Evolutionary conservation across 2,329 filamentous ascomycete species (phyloP).

Genomic region (Grosmannia penicillata): DNA sequence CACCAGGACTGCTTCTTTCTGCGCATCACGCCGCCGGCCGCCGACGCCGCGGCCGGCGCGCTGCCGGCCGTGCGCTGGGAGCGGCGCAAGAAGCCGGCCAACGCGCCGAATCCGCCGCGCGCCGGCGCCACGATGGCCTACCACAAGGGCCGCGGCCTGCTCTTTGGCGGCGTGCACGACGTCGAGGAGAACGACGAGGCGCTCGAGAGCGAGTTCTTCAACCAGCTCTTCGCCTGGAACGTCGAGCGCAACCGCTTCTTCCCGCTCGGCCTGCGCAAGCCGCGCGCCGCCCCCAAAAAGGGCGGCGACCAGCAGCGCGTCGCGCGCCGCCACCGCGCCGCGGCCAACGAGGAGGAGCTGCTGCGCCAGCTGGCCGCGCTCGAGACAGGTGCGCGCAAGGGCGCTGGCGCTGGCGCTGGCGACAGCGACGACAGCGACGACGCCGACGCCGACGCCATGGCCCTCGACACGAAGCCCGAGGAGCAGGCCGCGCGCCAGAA

Average conservation of each 20-base stretch:
- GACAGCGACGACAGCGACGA: conserved; percentile 46
- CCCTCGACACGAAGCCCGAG: conserved; percentile 35
- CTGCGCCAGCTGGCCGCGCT: conserved; percentile 75
- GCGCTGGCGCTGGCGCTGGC: neutral
- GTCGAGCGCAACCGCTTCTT: conserved; percentile 93
- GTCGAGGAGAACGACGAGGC: conserved; percentile 85
- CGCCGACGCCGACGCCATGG: conserved; percentile 26
- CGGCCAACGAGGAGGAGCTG: conserved; percentile 84
- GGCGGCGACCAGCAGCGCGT: conserved; percentile 31
- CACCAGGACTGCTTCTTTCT: conserved; percentile 95
- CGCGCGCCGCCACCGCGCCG: conserved; percentile 56
- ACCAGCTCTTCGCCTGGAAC: conserved; percentile 83
- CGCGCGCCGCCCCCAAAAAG: conserved; percentile 52
- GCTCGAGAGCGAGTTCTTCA: conserved; percentile 96
- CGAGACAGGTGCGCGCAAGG: conserved; percentile 32
- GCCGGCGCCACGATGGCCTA: conserved; percentile 88
- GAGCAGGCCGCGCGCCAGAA: conserved; percentile 43
- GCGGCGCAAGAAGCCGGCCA: conserved; percentile 79
- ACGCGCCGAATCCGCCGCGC: conserved; percentile 67
- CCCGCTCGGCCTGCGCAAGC: conserved; percentile 60
- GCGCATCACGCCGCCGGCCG: conserved; percentile 56
- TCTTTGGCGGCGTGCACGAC: conserved; percentile 91
- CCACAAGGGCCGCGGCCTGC: conserved; percentile 83
- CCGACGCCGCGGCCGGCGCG: conserved; percentile 50
- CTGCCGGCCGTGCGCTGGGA: conserved; percentile 78